phyloP scores from a whole-genome alignment of 495 filamentous ascomycete species.

The Pyronema omphalodes region DNA sequence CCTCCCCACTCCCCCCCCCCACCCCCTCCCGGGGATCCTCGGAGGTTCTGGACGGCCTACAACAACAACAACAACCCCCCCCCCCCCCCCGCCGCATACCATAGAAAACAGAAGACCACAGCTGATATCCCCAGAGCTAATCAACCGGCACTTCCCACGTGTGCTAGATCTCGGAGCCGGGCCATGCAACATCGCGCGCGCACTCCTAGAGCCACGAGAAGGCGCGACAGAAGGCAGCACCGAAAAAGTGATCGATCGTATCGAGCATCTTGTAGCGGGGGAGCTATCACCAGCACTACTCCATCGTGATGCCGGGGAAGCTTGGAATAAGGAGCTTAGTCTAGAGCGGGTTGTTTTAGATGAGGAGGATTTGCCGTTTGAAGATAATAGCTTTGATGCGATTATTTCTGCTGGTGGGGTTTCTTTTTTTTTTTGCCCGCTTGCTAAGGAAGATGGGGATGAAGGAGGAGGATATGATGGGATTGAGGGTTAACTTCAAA shows the following conservation, averaged over 20 bases:
- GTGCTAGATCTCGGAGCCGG: constrained; percentile 93
- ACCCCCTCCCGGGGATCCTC: background rate
- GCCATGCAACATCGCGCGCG: constrained; percentile 78
- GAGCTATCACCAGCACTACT: constrained; percentile 65
- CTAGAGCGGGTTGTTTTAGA: constrained; percentile 52
- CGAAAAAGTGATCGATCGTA: constrained; percentile 35
- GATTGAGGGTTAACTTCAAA: too few relatives aligned
- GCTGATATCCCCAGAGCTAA: constrained; percentile 39
- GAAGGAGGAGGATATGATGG: too few relatives aligned
- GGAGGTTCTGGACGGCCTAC: too few relatives aligned
- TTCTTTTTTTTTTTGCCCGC: too few relatives aligned
- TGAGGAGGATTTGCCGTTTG: constrained; percentile 56
- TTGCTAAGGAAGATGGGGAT: too few relatives aligned
- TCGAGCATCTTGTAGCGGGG: constrained; percentile 54
- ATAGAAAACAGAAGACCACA: too few relatives aligned
- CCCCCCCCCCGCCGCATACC: too few relatives aligned
- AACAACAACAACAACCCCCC: too few relatives aligned
- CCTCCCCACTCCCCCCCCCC: background rate
- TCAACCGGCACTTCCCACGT: constrained; percentile 66
- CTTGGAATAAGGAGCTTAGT: constrained; percentile 55
- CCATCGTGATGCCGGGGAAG: constrained; percentile 57
- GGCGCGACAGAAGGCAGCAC: constrained; percentile 35
- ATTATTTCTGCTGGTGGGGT: constrained; percentile 77
- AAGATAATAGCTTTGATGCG: constrained; percentile 62
- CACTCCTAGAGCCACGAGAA: constrained; percentile 18